A percentile compares a stretch with the other conserved stretches of the same genome.
Evolutionary conservation across 2,329 filamentous ascomycete genomes (phyloP).

Genomic region (Monilinia laxa): DNA sequence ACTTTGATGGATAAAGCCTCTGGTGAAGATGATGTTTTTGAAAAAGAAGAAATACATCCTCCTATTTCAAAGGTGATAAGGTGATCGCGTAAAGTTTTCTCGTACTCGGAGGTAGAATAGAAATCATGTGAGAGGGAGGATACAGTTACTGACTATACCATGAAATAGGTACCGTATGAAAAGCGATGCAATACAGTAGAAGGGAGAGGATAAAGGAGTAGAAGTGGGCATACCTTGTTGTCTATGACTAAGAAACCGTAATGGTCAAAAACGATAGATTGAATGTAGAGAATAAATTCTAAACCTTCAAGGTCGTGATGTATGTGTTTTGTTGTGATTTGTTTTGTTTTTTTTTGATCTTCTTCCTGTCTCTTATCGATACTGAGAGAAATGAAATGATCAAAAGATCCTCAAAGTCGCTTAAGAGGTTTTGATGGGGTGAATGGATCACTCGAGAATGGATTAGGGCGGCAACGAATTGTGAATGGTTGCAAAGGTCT

Average conservation of each 20-base stretch:
- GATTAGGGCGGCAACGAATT: slow-evolving; percentile 7
- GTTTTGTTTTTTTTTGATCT: neutral
- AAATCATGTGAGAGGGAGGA: slow-evolving; percentile 8
- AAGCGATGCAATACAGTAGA: neutral
- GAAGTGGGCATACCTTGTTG: slow-evolving; percentile 3
- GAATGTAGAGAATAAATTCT: neutral
- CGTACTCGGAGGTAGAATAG: neutral
- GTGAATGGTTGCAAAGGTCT: neutral
- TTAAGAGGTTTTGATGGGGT: neutral
- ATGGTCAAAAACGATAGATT: neutral
- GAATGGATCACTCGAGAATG: neutral
- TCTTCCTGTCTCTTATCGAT: slow-evolving; percentile 6
- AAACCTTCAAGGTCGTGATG: neutral
- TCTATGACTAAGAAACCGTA: neutral
- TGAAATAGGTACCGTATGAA: neutral
- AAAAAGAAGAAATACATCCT: neutral
- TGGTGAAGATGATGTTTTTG: neutral
- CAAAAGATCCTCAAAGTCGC: neutral
- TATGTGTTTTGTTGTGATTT: neutral
- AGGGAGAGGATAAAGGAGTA: no score
- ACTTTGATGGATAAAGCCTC: neutral
- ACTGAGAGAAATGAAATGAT: slow-evolving; percentile 11
- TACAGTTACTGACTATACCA: neutral
- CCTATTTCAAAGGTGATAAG: slow-evolving; percentile 14
- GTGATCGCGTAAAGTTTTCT: slow-evolving; percentile 19